Evolutionary conservation across 2,329 filamentous ascomycete species (phyloP), one percentile per base, ranked within the genome.

Genomic region (Chaetomiaceae sp.): DNA sequence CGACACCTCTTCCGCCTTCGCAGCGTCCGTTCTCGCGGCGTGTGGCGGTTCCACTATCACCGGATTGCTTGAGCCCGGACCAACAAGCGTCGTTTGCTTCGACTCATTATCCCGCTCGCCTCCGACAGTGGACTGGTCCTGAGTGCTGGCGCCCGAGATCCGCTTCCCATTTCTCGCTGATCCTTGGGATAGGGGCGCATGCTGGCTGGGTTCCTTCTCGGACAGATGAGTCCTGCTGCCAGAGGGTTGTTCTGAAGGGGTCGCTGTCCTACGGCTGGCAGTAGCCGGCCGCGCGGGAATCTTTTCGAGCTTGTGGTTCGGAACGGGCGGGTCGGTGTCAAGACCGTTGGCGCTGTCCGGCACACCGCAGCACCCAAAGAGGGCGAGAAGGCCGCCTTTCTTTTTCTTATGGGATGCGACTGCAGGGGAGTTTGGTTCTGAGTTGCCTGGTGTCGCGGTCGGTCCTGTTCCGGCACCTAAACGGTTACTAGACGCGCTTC

Each of bases 311-410:
- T 81, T 81, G 66, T 78, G 82, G 42, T 65, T 67, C 30, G 72
- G 71, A 30, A 81, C 72, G 34, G 80, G 76, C 53, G 81, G 73
- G 54, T 79, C 76, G 48, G 76, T 76, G 42, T 80, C 76, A 44
- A 81, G 69, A 5, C 70, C 66, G 57, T 81, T 78, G 14, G 77
- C 76, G 58, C 80, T 76, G 57, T 85, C 83, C 45, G 84, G 81
- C 36, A 82, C 76, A 51, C 75, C 77, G 67, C 86, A 89, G 71
- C 86, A 89, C 55, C 78, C 82, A 54, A 89, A 74, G 50, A 89
- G 77, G 21, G 80, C 73, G 32, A 83, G 67, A 41, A 84, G 67
- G 54, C 76, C 74, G 48, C 71, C 75, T 65, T 75, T 76, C 66
- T 78, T 79, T 69, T 81, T 81, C 67, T 73, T 74, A 64, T 76